Conservation (phyloP, 2,329 filamentous ascomycete genomes). For the Didymella pomorum region DNA sequence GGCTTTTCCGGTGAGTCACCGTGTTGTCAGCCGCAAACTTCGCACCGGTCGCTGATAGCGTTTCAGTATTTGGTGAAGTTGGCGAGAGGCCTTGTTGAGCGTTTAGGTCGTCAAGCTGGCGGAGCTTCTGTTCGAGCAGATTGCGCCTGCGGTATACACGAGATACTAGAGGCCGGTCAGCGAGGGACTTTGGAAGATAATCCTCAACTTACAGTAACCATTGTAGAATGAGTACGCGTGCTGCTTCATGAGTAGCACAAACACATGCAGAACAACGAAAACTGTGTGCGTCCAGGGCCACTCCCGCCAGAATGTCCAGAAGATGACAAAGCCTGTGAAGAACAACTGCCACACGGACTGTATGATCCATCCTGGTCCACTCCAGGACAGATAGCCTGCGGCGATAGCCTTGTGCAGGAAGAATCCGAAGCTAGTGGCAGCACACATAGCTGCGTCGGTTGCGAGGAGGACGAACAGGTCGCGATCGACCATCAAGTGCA, state of each 20-base stretch:
- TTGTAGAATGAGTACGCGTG: constrained; percentile 84
- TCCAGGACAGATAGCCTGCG: constrained; percentile 71
- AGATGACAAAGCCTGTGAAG: constrained; percentile 69
- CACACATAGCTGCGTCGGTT: constrained; percentile 75
- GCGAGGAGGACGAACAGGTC: constrained; percentile 61
- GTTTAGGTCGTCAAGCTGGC: constrained; percentile 64
- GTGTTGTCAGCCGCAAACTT: constrained; percentile 18
- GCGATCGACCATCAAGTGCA: constrained; percentile 70
- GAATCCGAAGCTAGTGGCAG: constrained; percentile 70
- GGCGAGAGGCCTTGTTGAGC: constrained; percentile 54
- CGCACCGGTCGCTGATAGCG: constrained; percentile 26
- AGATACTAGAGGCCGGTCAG: constrained; percentile 55
- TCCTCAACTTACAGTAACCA: constrained; percentile 62
- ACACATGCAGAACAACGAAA: constrained; percentile 76
- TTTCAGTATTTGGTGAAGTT: constrained; percentile 18
- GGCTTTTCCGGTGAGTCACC: constrained; percentile 41
- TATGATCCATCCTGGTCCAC: constrained; percentile 73
- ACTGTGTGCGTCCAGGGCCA: constrained; percentile 88
- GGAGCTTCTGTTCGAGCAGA: constrained; percentile 60
- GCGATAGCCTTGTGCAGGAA: constrained; percentile 69
- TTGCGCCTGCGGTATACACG: constrained; percentile 62
- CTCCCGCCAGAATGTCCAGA: constrained; percentile 72
- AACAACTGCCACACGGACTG: constrained; percentile 76
- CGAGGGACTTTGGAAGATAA: background rate
- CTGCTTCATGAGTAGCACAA: constrained; percentile 85